Percentiles rank a stretch among this genome's conserved stretches.
These are phyloP conservation scores for Rhodotorula sp. DNA, from an alignment of 1,284 basidiomycete species.

Conservation along the genomic window DNA sequence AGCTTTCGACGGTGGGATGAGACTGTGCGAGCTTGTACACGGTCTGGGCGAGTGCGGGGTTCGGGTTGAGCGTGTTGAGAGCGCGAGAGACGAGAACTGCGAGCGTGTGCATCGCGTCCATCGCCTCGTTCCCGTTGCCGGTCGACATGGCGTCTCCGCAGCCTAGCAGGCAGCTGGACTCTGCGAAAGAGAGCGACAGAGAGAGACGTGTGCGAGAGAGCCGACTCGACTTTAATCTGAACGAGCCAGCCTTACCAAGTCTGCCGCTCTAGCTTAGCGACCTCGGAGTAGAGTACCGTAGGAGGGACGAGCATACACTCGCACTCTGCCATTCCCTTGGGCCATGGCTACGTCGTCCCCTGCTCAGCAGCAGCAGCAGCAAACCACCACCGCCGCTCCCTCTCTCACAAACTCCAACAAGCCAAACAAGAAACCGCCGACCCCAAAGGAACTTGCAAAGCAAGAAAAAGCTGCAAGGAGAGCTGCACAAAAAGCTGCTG, in stretches of 20 bases:
- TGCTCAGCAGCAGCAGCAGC: neutral
- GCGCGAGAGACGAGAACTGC: constrained; percentile 61
- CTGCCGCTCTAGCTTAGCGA: neutral
- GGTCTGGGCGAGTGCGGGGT: constrained; percentile 71
- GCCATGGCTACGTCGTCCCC: neutral
- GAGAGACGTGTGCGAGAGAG: neutral
- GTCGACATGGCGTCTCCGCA: neutral
- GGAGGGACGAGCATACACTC: too few relatives aligned
- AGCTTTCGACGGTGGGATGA: constrained; percentile 26
- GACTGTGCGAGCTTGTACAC: constrained; percentile 64
- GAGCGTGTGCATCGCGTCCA: constrained; percentile 26
- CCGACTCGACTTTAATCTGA: too few relatives aligned
- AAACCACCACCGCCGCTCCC: neutral
- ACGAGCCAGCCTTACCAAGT: neutral
- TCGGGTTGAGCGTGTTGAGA: constrained; percentile 74
- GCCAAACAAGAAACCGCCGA: constrained; percentile 6
- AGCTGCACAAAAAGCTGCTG: constrained; percentile 12
- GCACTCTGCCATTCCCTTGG: too few relatives aligned
- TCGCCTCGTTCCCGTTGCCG: neutral
- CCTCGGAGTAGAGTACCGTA: neutral
- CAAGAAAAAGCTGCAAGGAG: constrained; percentile 22
- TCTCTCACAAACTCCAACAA: neutral
- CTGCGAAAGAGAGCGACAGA: neutral
- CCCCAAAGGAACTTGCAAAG: constrained; percentile 23
- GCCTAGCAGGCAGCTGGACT: neutral